Conservation (phyloP, 2,329 filamentous ascomycete species). For the Ophiostoma fasciatum region DNA sequence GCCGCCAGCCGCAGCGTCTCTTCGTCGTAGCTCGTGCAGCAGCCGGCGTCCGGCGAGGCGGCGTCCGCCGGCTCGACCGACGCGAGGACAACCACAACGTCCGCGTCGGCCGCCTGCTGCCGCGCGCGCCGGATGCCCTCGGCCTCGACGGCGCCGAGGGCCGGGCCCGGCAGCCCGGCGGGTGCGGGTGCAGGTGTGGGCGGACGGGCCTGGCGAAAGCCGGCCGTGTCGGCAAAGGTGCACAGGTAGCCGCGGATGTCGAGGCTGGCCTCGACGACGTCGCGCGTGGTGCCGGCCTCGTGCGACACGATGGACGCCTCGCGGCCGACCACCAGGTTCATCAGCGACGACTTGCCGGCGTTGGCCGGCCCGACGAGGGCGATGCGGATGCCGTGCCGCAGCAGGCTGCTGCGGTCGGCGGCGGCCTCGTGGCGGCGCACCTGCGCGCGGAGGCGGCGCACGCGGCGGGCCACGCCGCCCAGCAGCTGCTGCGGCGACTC, state of each 20-base stretch:
- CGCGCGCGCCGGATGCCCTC: constrained; percentile 85
- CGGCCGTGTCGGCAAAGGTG: constrained; percentile 90
- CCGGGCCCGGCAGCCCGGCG: constrained; percentile 17
- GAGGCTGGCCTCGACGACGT: constrained; percentile 82
- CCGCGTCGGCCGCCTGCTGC: constrained; percentile 64
- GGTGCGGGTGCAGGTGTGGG: too few relatives aligned
- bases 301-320: constrained; percentile 91
- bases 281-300: constrained; percentile 85
- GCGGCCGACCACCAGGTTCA: constrained; percentile 79
- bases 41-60: constrained; percentile 13
- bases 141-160: constrained; percentile 59
- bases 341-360: constrained; percentile 82
- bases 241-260: constrained; percentile 85
- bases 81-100: constrained; percentile 70
- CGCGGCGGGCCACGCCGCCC: constrained; percentile 40
- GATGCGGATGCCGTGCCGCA: constrained; percentile 73
- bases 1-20: constrained; percentile 41
- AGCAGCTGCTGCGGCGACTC: constrained; percentile 65
- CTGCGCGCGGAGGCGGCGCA: constrained; percentile 22
- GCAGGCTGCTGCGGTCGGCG: constrained; percentile 65
- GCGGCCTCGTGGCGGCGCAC: constrained; percentile 58
- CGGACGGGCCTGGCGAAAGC: too few relatives aligned
- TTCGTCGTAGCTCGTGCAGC: constrained; percentile 33
- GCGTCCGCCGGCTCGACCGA: constrained; percentile 53
- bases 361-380: constrained; percentile 86